Evolutionary conservation across 1,284 basidiomycete genomes (phyloP), one percentile per base, ranked within the genome.

Genomic region (Vanrija sp.): DNA sequence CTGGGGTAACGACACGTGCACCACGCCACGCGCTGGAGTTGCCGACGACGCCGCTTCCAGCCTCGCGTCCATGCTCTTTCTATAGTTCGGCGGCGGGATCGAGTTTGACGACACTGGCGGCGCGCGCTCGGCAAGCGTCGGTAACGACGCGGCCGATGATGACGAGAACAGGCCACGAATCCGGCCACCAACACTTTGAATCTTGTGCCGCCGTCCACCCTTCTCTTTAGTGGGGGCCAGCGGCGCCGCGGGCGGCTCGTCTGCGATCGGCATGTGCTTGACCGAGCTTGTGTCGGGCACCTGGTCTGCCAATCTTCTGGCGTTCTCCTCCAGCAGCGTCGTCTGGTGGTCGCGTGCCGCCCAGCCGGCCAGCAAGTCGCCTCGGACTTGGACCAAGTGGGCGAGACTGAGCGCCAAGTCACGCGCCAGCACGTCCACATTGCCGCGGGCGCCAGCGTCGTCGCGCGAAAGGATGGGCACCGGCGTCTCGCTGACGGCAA

Each of bases 361-460:
- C 73, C 73, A 75, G n/a, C 66, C 63, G 10, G 56, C 43, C 2
- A 74, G 54, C 14, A 75, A 54, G 15, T 68, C 65, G 0, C 58
- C 52, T 14, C 73, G 65, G 6, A 66, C 62, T 8, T 53, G 55
- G 1, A 66, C 60, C 10, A 73, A 57, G 28, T 67, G 67, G 7
- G 68, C 56, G 3, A 75, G 58, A 3, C 67, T 67, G 16, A 54
- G 49, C 1, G 69, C 64, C 19, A 74, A 51, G 1, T 64, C 54
- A 1, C 55, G 49, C 39, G 71, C 69, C 15, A 74, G 57, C 1
- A 58, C 45, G 19, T 64, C 60, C 10, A 57, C 50, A 3, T 46
- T 49, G 8, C 47, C 45, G 18, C 55, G 55, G 6, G 53, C 55
- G 8, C 55, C 46, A 8, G 48, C 50, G 26, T 61, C 60, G 40